These are phyloP conservation scores for Aureobasidium pullulans DNA, from an alignment of 2,329 filamentous ascomycete genomes.

Conservation along the genomic window DNA sequence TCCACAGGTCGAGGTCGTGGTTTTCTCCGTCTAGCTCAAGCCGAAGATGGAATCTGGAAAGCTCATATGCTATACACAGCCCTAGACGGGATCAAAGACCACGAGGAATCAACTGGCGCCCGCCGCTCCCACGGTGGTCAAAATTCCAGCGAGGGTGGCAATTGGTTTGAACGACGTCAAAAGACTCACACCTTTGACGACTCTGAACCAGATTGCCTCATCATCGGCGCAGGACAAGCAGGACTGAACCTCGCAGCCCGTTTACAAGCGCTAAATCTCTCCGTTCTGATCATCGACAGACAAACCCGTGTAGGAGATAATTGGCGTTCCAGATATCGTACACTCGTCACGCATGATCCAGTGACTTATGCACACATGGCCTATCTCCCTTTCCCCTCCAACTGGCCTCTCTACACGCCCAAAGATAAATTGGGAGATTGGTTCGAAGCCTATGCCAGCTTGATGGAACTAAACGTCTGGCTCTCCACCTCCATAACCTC, in stretches of 20 bases:
- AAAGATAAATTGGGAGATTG: slow-evolving; percentile 66
- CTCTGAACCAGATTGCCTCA: slow-evolving; percentile 50
- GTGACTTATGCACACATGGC: slow-evolving; percentile 55
- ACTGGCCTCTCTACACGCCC: slow-evolving; percentile 63
- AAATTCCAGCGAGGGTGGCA: slow-evolving; percentile 55
- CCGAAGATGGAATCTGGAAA: slow-evolving; percentile 45
- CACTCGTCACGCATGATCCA: slow-evolving; percentile 59
- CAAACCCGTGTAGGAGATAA: slow-evolving; percentile 33
- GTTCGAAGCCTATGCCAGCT: slow-evolving; percentile 57
- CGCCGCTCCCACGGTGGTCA: slow-evolving; percentile 51
- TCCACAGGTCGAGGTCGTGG: slow-evolving; percentile 50
- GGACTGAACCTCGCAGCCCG: slow-evolving; percentile 29
- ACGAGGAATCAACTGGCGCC: slow-evolving; percentile 43
- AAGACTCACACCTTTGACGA: slow-evolving; percentile 24
- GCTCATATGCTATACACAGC: slow-evolving; percentile 58
- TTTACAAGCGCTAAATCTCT: slow-evolving; percentile 32
- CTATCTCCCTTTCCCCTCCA: slow-evolving; percentile 55
- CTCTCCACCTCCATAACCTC: slow-evolving; percentile 43
- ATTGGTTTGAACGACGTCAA: slow-evolving; percentile 39
- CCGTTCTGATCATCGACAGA: slow-evolving; percentile 31
- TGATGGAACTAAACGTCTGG: slow-evolving; percentile 65
- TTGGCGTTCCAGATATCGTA: slow-evolving; percentile 34
- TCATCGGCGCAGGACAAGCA: slow-evolving; percentile 39
- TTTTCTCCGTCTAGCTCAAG: slow-evolving; percentile 40
- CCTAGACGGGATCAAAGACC: slow-evolving; percentile 46